A percentile compares a stretch with the other conserved stretches of the same genome.
These are phyloP conservation scores for Beauveria medogensis DNA, from an alignment of 2,329 filamentous ascomycete species.

Conservation along the genomic window DNA sequence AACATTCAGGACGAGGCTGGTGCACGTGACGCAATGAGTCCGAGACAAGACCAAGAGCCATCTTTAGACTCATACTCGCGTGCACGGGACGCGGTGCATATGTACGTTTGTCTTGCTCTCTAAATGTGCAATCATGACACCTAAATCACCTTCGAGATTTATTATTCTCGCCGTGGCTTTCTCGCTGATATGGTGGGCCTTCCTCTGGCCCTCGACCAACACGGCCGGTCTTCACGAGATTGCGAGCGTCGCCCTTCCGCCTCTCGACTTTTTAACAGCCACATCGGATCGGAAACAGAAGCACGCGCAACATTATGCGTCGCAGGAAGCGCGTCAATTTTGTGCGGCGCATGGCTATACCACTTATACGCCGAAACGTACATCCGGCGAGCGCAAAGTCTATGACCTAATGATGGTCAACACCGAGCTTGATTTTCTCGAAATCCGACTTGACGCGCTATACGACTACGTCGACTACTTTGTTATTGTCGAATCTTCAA, in stretches of 20 bases:
- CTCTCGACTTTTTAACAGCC: slow-evolving; percentile 7
- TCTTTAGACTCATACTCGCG: no score
- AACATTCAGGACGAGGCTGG: not conserved
- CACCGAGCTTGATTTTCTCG: slow-evolving; percentile 56
- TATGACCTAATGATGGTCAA: slow-evolving; percentile 55
- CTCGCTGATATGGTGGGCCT: not conserved
- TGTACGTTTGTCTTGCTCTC: not conserved
- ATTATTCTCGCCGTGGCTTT: not conserved
- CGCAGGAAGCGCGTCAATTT: slow-evolving; percentile 20
- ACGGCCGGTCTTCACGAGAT: not conserved
- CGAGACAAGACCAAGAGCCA: no score
- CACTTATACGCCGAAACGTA: slow-evolving; percentile 19
- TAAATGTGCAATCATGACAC: not conserved
- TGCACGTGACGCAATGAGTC: not conserved
- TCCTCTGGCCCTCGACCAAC: not conserved
- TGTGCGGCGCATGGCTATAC: slow-evolving; percentile 26
- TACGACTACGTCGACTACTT: slow-evolving; percentile 56
- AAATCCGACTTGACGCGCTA: slow-evolving; percentile 53
- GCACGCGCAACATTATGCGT: slow-evolving; percentile 21
- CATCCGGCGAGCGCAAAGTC: slow-evolving; percentile 22
- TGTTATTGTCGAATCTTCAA: slow-evolving; percentile 50
- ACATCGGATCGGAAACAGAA: slow-evolving; percentile 5
- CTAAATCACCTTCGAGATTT: not conserved
- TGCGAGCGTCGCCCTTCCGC: not conserved
- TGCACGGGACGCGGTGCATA: not conserved